Evolutionary conservation across 352 stramenopile species (phyloP), one percentile per base, ranked within the genome.

Genomic region (Phytophthora citricola): DNA sequence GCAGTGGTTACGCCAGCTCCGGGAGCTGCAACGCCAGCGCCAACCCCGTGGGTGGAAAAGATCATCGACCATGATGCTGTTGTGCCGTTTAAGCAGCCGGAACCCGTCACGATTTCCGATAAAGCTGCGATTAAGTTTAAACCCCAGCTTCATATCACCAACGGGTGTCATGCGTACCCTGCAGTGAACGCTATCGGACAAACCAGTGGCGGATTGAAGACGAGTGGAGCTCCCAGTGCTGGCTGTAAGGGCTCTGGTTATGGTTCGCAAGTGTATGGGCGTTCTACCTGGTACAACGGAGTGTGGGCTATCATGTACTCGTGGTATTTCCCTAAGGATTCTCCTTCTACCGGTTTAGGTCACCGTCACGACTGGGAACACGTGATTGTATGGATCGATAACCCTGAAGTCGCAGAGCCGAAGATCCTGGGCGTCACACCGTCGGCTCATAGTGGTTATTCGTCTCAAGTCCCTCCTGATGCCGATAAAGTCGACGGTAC

Each of bases 311-410:
- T 52, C 9, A 52, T 39, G 45, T 53, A 53, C 47, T 53, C 47
- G 7, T 53, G 47, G 47, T 53, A 53, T 10, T 53, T 43, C 47
- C 47, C 47, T 7, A 53, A 53, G 27, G 47, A 53, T 27, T 53
- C 47, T 7, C 47, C 47, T 17, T 53, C 47, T 15, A 53, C 47
- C 1, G 47, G 47, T 20, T 12, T 53, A 17, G 47, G 47, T 10
- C 47, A 53, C 29, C 29, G 47, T 14, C 47, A 53, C 29, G 47
- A 53, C 26, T 52, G 45, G 44, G 44, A 50, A 4, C 44, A 50
- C 10, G 45, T 52, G 15, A 52, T 52, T 3, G 26, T 52, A 3
- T 53, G 47, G 47, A 43, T 53, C n/a, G 47, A 53, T 7, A 53
- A 53, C 10, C 47, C 27, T 4, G 29, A 53, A n/a, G n/a, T 53